A percentile compares a stretch with the other conserved stretches of the same genome.
Evolutionary conservation across 176 grass and related monocot species (phyloP).

Genomic region (Puya raimondii): DNA sequence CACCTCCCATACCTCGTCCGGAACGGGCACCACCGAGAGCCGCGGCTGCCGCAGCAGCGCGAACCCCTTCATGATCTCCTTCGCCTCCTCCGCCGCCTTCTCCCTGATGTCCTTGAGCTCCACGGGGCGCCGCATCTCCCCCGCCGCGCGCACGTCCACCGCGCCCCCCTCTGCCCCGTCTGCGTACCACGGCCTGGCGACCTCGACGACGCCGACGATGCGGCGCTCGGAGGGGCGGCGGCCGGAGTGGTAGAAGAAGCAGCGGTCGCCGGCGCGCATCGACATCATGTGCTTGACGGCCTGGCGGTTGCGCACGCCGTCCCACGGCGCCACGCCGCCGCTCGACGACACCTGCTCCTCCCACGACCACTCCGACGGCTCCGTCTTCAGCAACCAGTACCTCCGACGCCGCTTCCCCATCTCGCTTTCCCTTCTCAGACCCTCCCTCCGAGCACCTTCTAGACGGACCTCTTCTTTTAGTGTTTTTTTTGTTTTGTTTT

Average conservation of each 20-base stretch:
- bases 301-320: conserved; percentile 76
- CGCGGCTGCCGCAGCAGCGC: conserved; percentile 62
- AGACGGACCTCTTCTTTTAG: conserved; percentile 12
- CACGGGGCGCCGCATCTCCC: conserved; percentile 38
- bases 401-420: conserved; percentile 15
- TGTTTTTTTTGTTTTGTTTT: background rate
- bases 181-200: conserved; percentile 56
- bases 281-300: conserved; percentile 19
- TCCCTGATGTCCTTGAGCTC: conserved; percentile 59
- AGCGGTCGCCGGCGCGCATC: conserved; percentile 1
- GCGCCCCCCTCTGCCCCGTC: conserved; percentile 30
- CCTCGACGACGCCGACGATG: conserved; percentile 62
- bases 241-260: conserved; percentile 16
- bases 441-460: background rate
- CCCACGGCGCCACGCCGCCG: conserved; percentile 64
- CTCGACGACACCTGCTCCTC: conserved; percentile 47
- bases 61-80: conserved; percentile 40
- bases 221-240: conserved; percentile 29
- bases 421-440: background rate
- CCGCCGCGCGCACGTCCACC: conserved; percentile 59
- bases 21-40: conserved; percentile 72
- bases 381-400: conserved; percentile 80
- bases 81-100: conserved; percentile 36
- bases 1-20: conserved; percentile 46
- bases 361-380: conserved; percentile 88